Evolutionary conservation across 345 rosid species (phyloP), one percentile per base, ranked within the genome.

Genomic region (Gossypium arboreum): DNA sequence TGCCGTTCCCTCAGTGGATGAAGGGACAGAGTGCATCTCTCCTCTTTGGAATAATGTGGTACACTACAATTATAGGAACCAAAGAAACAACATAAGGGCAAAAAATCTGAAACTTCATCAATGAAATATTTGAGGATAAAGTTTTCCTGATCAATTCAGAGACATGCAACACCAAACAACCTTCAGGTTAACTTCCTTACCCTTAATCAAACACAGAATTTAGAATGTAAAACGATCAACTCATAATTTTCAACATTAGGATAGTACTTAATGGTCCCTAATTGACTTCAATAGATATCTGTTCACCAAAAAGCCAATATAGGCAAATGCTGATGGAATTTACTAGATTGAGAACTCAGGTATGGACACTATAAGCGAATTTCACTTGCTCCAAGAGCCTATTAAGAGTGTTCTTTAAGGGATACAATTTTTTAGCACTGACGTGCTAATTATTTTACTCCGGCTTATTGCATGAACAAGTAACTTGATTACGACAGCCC

Each of bases 1-100:
- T 72, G 91, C 82, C 48, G 88, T 77, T 78, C 94, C 94, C 81
- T 90, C 90, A 78, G 88, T 85, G 50, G 97, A 85, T 65, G 97
- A 87, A 70, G 97, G 89, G 72, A 89, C 79, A 68, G 97, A 85
- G 71, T 83, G 93, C 69, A 86, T 73, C 70, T 94, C 95, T 75
- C 91, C 94, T 85, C 97, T 87, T 83, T 79, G 87, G 80, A 92
- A 94, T 54, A 94, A 78, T 48, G 88, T 77, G 50, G 82, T 63
- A 78, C 91, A 92, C 98, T 94, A 66, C 76, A 81, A 81, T 77
- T 13, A 73, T 29, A 17, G 22, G 41, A 56, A 51, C 64, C 71
- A 12, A 24, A 48, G 74, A 76, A 77, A 13, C 22, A 71, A 67
- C 57, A 57, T 18, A 51, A 72, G 29, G 29, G 56, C 20, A 34